A percentile compares a stretch with the other conserved stretches of the same genome.
Evolutionary conservation across 441 rosid species (phyloP).

Genomic region (Melastoma candidum): DNA sequence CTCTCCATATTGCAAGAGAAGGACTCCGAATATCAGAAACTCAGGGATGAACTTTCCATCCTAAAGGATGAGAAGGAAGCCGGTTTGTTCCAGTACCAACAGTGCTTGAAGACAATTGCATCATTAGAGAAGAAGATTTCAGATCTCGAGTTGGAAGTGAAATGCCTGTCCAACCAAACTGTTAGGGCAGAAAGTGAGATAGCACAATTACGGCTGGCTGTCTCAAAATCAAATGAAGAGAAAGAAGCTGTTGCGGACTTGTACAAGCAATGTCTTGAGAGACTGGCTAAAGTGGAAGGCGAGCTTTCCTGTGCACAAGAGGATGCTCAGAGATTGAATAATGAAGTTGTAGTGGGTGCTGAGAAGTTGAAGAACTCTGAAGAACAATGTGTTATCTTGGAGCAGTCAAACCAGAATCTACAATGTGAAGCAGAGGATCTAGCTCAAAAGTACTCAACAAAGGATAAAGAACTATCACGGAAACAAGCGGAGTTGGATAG

Average conservation of each 20-base stretch:
- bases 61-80: constrained; percentile 43
- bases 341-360: constrained; percentile 49
- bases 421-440: constrained; percentile 56
- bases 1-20: constrained; percentile 24
- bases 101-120: constrained; percentile 47
- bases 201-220: constrained; percentile 33
- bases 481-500: constrained; percentile 58
- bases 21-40: constrained; percentile 30
- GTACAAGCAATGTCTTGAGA: constrained; percentile 50
- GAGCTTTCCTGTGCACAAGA: constrained; percentile 52
- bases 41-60: constrained; percentile 41
- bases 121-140: constrained; percentile 49
- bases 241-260: constrained; percentile 32
- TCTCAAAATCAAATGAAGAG: constrained; percentile 38
- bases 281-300: constrained; percentile 47
- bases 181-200: constrained; percentile 59
- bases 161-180: constrained; percentile 38
- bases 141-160: constrained; percentile 43
- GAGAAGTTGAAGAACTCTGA: constrained; percentile 56
- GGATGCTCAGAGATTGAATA: constrained; percentile 44
- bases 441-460: constrained; percentile 42
- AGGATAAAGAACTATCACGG: constrained; percentile 67
- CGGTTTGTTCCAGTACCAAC: constrained; percentile 37
- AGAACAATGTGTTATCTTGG: constrained; percentile 45
- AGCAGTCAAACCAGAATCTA: constrained; percentile 54